Evolutionary conservation across 164 flowering plant species (phyloP), one percentile per base, ranked within the genome.

Genomic region (Paratinospora sagittata): DNA sequence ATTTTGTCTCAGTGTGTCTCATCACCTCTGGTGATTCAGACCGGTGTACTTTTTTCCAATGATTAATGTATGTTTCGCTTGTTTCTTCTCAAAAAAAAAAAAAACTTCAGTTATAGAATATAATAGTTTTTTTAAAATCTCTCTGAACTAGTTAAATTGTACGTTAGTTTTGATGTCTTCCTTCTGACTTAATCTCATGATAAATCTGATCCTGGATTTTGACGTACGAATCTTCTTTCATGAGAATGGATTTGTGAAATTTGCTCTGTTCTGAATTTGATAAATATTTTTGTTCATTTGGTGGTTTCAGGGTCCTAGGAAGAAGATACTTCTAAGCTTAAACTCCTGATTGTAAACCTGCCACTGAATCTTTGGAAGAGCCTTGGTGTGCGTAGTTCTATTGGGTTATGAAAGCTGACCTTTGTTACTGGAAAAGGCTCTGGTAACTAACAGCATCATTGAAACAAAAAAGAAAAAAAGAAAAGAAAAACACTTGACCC

Each of bases 271-370:
- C n/a, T n/a, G n/a, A n/a, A n/a, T n/a, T n/a, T n/a, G n/a, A n/a
- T 13, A 34, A 3, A 39, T 24, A 12, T 71, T 27, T n/a, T 69
- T 24, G 19, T 6, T 33, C 23, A 19, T 55, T 64, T 49, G 71
- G 16, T 68, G 61, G 36, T 78, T 78, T 74, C 87, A 92, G 97
- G 97, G 97, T 63, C 97, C 97, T 49, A 88, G 97, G 75, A 92
- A 92, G 88, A 92, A 92, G 84, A 90, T 92, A 82, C 79, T 88
- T 67, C 60, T 88, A 63, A 91, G 90, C 24, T 81, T 92, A 84
- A 92, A 86, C 47, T 82, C 90, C 21, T 82, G 75, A 78, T 82
- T 16, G 55, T 85, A 75, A 82, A 19, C 52, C 30, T 0, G 39
- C 6, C 23, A 72, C 58, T 3, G 58, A 2, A 1, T 1, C 14